phyloP scores from a whole-genome alignment of 2,329 filamentous ascomycete genomes.

The Diplodia intermedia region DNA sequence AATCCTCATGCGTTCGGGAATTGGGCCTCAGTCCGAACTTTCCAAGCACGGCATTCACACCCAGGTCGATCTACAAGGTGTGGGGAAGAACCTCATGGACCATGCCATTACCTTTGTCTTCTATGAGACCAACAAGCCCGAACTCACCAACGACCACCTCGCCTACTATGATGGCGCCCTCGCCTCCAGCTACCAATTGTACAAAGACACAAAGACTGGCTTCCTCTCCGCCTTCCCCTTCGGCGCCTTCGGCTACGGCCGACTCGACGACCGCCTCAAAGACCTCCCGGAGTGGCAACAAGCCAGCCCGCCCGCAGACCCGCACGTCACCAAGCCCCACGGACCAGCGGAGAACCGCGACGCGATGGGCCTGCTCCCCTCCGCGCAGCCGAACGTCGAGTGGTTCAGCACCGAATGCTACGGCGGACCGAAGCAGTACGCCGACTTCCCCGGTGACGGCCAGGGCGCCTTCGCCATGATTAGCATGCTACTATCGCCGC shows the following conservation, averaged over 20 bases:
- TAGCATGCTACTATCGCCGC: slow-evolving; percentile 38
- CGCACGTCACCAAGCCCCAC: slow-evolving; percentile 46
- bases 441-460: slow-evolving; percentile 60
- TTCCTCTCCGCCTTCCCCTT: slow-evolving; percentile 68
- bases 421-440: slow-evolving; percentile 65
- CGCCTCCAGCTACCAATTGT: slow-evolving; percentile 60
- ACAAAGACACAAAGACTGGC: slow-evolving; percentile 65
- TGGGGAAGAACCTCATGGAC: slow-evolving; percentile 70
- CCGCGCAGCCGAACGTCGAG: slow-evolving; percentile 65
- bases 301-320: slow-evolving; percentile 40
- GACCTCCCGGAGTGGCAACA: slow-evolving; percentile 63
- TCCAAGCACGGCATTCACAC: slow-evolving; percentile 59
- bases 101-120: slow-evolving; percentile 64
- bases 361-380: slow-evolving; percentile 65
- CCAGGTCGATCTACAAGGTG: slow-evolving; percentile 63
- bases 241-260: slow-evolving; percentile 66
- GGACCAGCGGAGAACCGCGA: slow-evolving; percentile 57
- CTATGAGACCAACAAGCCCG: slow-evolving; percentile 65
- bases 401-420: slow-evolving; percentile 70
- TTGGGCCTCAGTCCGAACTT: slow-evolving; percentile 64
- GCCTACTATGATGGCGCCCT: slow-evolving; percentile 62
- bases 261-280: slow-evolving; percentile 66
- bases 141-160: slow-evolving; percentile 62
- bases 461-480: slow-evolving; percentile 58
- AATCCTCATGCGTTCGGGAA: slow-evolving; percentile 60